These are phyloP conservation scores for Sungouiella thailandica DNA, from an alignment of 805 yeast genomes.

Conservation along the genomic window DNA sequence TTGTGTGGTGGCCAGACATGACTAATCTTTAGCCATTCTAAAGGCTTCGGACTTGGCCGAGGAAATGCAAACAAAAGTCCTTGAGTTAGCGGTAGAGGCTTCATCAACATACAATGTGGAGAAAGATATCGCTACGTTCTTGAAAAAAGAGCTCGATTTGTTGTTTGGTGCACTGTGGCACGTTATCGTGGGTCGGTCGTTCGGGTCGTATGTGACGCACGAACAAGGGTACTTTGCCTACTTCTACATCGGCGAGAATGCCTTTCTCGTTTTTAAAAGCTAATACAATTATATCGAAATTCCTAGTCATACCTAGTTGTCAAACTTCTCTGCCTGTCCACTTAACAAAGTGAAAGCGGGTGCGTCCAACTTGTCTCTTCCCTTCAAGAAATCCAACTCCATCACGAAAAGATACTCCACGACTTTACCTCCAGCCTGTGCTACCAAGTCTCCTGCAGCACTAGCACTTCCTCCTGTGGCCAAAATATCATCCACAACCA, in stretches of 20 bases:
- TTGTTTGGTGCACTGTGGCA: constrained; percentile 74
- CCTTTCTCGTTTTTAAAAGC: constrained; percentile 66
- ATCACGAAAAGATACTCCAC: constrained; percentile 82
- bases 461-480: constrained; percentile 97
- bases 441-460: constrained; percentile 86
- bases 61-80: constrained; percentile 47
- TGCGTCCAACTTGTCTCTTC: constrained; percentile 79
- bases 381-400: constrained; percentile 93
- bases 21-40: constrained; percentile 34
- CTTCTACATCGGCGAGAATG: constrained; percentile 64
- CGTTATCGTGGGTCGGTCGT: constrained; percentile 72
- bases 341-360: constrained; percentile 86
- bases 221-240: constrained; percentile 70
- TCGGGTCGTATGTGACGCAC: constrained; percentile 77
- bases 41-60: constrained; percentile 45
- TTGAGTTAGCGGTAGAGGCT: constrained; percentile 44
- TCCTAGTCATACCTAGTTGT: constrained; percentile 1
- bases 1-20: neutral
- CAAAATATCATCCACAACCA: constrained; percentile 91
- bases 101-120: constrained; percentile 40
- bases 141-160: constrained; percentile 65
- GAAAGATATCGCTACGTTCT: constrained; percentile 59
- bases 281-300: too few relatives aligned
- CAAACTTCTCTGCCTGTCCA: constrained; percentile 62
- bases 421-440: constrained; percentile 61